Evolutionary conservation across 2,329 filamentous ascomycete genomes (phyloP).

Genomic region (Cladosporium oxysporum): DNA sequence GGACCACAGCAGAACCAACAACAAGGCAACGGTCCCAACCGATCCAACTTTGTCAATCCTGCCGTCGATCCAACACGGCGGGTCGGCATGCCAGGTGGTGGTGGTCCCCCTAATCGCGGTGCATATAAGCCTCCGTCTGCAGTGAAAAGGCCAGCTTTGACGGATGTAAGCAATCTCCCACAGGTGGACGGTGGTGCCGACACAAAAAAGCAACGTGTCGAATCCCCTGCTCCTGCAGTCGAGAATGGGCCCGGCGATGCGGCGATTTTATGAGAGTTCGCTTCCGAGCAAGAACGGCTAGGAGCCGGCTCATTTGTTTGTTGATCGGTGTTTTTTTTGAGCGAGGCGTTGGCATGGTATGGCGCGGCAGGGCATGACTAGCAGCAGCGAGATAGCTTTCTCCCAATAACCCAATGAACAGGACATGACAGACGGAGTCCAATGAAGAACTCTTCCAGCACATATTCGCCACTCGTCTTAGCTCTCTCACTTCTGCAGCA

Average conservation of each 20-base stretch:
- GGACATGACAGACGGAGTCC: background rate
- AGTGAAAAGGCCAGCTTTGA: slow-evolving; percentile 41
- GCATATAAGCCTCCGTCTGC: slow-evolving; percentile 49
- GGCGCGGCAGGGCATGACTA: background rate
- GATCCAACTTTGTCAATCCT: slow-evolving; percentile 51
- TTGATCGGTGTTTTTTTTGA: slow-evolving; percentile 5
- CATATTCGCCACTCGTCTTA: background rate
- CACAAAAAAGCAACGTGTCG: slow-evolving; percentile 45
- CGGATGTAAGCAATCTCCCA: slow-evolving; percentile 50
- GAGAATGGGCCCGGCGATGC: slow-evolving; percentile 10
- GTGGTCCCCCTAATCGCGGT: slow-evolving; percentile 43
- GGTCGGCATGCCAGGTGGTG: slow-evolving; percentile 50
- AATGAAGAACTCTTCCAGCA: background rate
- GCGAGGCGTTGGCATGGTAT: slow-evolving; percentile 17
- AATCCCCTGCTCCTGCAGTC: slow-evolving; percentile 23
- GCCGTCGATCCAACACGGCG: slow-evolving; percentile 48
- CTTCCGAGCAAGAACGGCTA: slow-evolving; percentile 1
- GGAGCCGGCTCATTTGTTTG: background rate
- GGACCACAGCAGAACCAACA: slow-evolving; percentile 23
- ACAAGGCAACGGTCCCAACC: slow-evolving; percentile 24
- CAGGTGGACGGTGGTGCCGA: slow-evolving; percentile 40
- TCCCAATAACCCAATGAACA: slow-evolving; percentile 4
- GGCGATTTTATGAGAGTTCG: slow-evolving; percentile 14
- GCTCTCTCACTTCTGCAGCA: slow-evolving; percentile 8
- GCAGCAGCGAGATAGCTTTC: slow-evolving; percentile 9